Evolutionary conservation across 2,329 filamentous ascomycete species (phyloP).

Genomic region (Paraphoma sp.): DNA sequence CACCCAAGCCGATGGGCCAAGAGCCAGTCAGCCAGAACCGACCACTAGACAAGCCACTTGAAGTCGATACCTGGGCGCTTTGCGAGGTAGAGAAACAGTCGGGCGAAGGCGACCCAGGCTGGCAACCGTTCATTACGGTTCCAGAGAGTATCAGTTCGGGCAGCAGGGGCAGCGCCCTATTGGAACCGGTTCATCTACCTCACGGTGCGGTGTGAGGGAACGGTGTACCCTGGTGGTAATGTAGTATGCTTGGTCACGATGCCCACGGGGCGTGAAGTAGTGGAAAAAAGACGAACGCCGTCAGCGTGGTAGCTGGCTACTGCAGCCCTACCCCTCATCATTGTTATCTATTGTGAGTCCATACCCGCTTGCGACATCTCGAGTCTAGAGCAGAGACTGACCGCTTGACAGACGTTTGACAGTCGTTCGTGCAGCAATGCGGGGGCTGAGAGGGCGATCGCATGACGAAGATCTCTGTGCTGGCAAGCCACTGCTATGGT

Average conservation of each 20-base stretch:
- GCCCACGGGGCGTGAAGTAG: neutral
- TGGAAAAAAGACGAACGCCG: neutral
- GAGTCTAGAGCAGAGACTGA: neutral
- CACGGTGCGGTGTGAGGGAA: slow-evolving; percentile 22
- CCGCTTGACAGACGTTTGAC: slow-evolving; percentile 1
- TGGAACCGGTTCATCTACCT: slow-evolving; percentile 19
- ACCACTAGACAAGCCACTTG: slow-evolving; percentile 19
- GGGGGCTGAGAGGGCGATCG: neutral
- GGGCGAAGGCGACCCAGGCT: slow-evolving; percentile 24
- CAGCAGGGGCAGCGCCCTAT: slow-evolving; percentile 24
- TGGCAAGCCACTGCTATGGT: neutral
- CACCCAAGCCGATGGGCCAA: slow-evolving; percentile 12
- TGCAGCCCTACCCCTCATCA: slow-evolving; percentile 10
- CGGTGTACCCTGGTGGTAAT: neutral
- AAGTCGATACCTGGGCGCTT: slow-evolving; percentile 29
- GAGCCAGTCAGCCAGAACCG: slow-evolving; percentile 13
- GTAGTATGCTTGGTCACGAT: neutral
- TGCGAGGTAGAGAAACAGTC: slow-evolving; percentile 18
- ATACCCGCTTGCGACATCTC: neutral
- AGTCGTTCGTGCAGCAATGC: neutral
- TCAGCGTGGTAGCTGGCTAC: slow-evolving; percentile 32
- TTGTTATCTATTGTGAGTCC: slow-evolving; percentile 8
- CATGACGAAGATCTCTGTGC: neutral
- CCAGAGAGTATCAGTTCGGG: slow-evolving; percentile 35
- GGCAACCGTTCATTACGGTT: slow-evolving; percentile 45